Percentiles rank a stretch among this genome's conserved stretches.
These are phyloP conservation scores for Pinus albicaulis DNA, from an alignment of 75 land plant species.

Conservation along the genomic window DNA sequence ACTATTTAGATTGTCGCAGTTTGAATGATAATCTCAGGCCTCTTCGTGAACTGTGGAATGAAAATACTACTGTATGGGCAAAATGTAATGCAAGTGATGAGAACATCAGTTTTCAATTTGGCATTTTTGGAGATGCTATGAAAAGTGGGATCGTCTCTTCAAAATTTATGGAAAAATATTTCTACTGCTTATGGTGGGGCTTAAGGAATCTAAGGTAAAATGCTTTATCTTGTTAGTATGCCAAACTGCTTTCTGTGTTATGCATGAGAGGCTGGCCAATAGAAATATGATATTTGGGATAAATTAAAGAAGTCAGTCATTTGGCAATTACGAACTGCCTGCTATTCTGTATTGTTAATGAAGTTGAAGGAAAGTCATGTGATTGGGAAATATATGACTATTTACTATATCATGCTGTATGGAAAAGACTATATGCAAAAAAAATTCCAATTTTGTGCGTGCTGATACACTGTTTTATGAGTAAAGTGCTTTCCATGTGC, in stretches of 20 bases:
- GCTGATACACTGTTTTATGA: too few species aligned
- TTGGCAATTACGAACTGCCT: not conserved
- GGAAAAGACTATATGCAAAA: too few species aligned
- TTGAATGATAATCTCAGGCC: not conserved
- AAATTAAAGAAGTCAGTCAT: not conserved
- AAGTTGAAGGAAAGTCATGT: not conserved
- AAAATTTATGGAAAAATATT: slow-evolving; percentile 51
- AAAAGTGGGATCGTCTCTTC: slow-evolving; percentile 37
- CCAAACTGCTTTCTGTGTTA: not conserved
- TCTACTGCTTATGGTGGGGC: slow-evolving; percentile 88
- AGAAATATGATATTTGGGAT: not conserved
- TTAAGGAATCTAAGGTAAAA: slow-evolving; percentile 67
- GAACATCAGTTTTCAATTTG: slow-evolving; percentile 32
- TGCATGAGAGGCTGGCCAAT: not conserved
- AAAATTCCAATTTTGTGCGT: too few species aligned
- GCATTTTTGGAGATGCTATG: slow-evolving; percentile 55
- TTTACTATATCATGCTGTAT: too few species aligned
- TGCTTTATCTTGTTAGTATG: not conserved
- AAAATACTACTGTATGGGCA: slow-evolving; percentile 30
- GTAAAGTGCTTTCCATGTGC: too few species aligned
- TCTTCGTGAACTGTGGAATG: slow-evolving; percentile 26
- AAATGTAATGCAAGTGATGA: slow-evolving; percentile 27
- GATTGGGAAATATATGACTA: not conserved
- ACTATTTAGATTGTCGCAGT: slow-evolving; percentile 42
- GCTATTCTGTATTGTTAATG: not conserved